Evolutionary conservation across 495 filamentous ascomycete genomes (phyloP).

Genomic region (Neurospora cerealis): DNA sequence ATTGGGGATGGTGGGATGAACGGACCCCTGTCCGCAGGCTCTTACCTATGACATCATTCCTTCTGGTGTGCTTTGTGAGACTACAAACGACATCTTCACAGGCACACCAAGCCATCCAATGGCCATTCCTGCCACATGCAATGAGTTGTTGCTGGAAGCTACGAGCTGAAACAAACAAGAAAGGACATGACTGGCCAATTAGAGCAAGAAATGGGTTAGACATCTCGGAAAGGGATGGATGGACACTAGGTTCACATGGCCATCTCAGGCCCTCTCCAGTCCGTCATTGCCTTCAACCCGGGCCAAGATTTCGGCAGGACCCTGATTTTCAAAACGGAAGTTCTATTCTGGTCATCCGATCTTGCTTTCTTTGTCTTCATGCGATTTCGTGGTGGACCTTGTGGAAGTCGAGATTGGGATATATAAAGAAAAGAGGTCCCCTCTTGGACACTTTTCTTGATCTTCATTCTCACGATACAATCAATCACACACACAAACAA

Average conservation of each 20-base stretch:
- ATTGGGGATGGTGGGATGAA: background rate
- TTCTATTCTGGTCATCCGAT: background rate
- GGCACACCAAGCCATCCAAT: background rate
- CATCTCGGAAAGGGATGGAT: background rate
- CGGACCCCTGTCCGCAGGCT: background rate
- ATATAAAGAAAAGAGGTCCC: background rate
- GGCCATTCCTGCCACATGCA: background rate
- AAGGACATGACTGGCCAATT: background rate
- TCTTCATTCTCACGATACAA: background rate
- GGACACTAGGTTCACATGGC: background rate
- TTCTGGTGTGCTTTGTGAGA: background rate
- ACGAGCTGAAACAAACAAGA: background rate
- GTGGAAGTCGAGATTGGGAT: background rate
- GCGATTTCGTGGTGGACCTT: background rate
- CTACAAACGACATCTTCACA: background rate
- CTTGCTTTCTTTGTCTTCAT: background rate
- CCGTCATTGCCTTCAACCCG: background rate
- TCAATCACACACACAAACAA: background rate
- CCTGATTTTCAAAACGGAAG: background rate
- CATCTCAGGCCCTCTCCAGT: background rate
- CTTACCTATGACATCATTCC: constrained; percentile 9
- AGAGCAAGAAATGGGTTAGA: background rate
- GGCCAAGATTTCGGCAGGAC: background rate
- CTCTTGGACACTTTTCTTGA: background rate
- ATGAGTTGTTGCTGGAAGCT: background rate